Conservation (phyloP, 164 flowering plant genomes). For the Santalum album region DNA sequence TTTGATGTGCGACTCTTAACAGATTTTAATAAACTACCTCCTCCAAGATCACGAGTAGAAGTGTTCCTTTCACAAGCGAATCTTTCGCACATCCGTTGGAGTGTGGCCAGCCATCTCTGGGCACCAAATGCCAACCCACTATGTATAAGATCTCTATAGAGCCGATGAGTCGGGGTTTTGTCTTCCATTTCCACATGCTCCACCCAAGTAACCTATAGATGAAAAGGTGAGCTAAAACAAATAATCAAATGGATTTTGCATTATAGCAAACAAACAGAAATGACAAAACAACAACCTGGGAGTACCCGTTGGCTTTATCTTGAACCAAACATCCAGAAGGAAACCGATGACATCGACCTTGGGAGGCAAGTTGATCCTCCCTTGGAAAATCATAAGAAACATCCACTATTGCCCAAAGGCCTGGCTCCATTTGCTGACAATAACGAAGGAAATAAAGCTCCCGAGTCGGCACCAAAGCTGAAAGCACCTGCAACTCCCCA, state of each 20-base stretch:
- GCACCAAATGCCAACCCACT: conserved; percentile 31
- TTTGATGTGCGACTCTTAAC: too few relatives aligned
- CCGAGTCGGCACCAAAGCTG: conserved; percentile 83
- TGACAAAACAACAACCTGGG: conserved; percentile 38
- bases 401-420: conserved; percentile 87
- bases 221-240: conserved; percentile 1
- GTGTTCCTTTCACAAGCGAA: conserved; percentile 30
- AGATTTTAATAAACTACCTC: conserved; percentile 14
- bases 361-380: conserved; percentile 34
- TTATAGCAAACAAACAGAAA: neutral
- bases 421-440: conserved; percentile 79
- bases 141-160: conserved; percentile 31
- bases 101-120: conserved; percentile 28
- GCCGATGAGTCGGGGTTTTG: conserved; percentile 20
- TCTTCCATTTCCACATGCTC: conserved; percentile 49
- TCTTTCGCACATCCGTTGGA: conserved; percentile 47
- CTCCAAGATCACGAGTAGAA: conserved; percentile 41
- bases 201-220: conserved; percentile 42
- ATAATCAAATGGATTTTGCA: neutral
- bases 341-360: conserved; percentile 33
- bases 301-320: conserved; percentile 97
- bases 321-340: conserved; percentile 93
- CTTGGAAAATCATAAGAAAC: conserved; percentile 70
- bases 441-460: conserved; percentile 76
- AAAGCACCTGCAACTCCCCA: conserved; percentile 67